These are phyloP conservation scores for Vickermania spadyakhi DNA, from an alignment of 208 protist species.

Conservation along the genomic window DNA sequence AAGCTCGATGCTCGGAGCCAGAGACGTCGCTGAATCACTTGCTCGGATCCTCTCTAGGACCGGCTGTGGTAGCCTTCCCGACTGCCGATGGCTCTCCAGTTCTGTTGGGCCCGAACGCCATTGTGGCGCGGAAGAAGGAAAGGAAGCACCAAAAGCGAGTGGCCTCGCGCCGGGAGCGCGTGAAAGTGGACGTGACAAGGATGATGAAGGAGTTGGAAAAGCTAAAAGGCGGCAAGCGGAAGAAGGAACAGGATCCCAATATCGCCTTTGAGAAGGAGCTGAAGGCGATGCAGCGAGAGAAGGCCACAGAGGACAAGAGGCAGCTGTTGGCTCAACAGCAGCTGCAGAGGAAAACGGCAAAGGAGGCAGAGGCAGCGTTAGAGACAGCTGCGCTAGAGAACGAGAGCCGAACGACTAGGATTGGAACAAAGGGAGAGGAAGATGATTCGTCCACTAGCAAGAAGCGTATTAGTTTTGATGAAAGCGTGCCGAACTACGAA, in stretches of 20 bases:
- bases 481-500: conserved; percentile 7
- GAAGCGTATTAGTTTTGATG: conserved; percentile 1
- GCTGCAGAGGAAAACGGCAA: neutral
- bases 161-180: conserved; percentile 34
- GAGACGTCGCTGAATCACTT: neutral
- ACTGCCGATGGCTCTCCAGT: neutral
- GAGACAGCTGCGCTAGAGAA: neutral
- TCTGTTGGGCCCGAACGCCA: conserved; percentile 3
- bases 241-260: conserved; percentile 13
- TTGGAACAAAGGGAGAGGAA: neutral
- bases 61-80: neutral
- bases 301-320: conserved; percentile 4
- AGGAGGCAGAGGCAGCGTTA: neutral
- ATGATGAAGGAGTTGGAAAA: conserved; percentile 36
- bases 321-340: neutral
- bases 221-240: conserved; percentile 13
- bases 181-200: conserved; percentile 23
- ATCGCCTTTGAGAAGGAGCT: conserved; percentile 23
- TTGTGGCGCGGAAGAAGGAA: conserved; percentile 78
- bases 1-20: neutral
- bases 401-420: neutral
- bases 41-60: neutral
- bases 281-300: conserved; percentile 10
- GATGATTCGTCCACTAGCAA: neutral
- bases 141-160: conserved; percentile 63